A percentile compares a stretch with the other conserved stretches of the same genome.
These are phyloP conservation scores for Rhizodiscina lignyota DNA, from an alignment of 495 filamentous ascomycete genomes.

Conservation along the genomic window DNA sequence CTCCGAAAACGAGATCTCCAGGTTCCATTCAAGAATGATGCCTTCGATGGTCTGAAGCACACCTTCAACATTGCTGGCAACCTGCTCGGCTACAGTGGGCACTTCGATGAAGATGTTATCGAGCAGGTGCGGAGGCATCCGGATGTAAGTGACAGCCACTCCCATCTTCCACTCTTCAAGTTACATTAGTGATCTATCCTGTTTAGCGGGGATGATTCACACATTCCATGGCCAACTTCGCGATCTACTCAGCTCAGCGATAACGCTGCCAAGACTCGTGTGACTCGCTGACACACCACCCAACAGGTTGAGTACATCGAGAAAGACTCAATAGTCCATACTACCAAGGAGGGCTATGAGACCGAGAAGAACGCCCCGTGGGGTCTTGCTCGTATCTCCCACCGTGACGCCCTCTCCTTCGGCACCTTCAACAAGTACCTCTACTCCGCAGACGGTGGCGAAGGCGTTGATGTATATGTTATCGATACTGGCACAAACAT, in stretches of 20 bases:
- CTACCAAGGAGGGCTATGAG: conserved; percentile 36
- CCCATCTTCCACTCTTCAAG: background rate
- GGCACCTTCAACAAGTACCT: conserved; percentile 96
- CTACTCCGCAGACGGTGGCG: conserved; percentile 76
- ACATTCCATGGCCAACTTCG: too few relatives aligned
- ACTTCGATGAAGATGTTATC: conserved; percentile 86
- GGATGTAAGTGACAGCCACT: conserved; percentile 58
- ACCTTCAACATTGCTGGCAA: conserved; percentile 79
- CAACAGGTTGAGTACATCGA: conserved; percentile 88
- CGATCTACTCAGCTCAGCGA: too few relatives aligned
- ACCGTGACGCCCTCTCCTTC: conserved; percentile 72
- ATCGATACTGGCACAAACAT: conserved; percentile 95
- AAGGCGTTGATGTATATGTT: conserved; percentile 97
- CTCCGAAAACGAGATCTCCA: conserved; percentile 83
- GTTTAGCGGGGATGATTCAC: too few relatives aligned
- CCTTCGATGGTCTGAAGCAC: conserved; percentile 80
- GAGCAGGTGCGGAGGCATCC: conserved; percentile 90
- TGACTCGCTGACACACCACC: conserved; percentile 3
- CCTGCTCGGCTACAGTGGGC: conserved; percentile 82
- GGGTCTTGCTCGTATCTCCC: conserved; percentile 95
- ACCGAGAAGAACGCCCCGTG: conserved; percentile 87
- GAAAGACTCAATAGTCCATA: conserved; percentile 80
- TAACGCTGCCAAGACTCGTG: too few relatives aligned
- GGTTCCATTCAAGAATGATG: conserved; percentile 48
- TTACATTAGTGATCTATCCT: too few relatives aligned